Base-by-base conservation (phyloP, 495 filamentous ascomycete species). In the Tricharina praecox region DNA sequence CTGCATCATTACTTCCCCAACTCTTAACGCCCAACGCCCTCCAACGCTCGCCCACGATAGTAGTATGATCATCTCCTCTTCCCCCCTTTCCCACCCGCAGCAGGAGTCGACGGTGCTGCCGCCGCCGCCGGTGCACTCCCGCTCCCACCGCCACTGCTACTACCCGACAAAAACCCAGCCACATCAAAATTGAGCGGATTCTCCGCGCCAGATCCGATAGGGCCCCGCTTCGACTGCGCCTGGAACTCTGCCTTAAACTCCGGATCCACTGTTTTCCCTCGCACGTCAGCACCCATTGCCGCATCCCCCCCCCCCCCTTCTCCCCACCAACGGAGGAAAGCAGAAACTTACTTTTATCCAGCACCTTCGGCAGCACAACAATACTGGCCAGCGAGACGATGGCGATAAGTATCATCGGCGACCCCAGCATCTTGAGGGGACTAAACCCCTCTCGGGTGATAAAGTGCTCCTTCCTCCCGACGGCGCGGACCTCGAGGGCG, bases 231-330 rank as follows among this genome's bases (percentile, higher is more conserved):
- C 53, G 87, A 85, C 48, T 84, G 78, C 60, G 85, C 79, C 60
- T 94, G 85, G 62, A 88, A 92, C 65, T 97, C 92, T 53, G 79
- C 82, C 48, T 77, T 75, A 68, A 82, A 82, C 64, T 97, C 90
- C 15, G 84, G 84, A 59, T 96, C 90, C 88, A 97, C 87, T 95
- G 55, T 40, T 23, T 16, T 19, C 21, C n/a, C n/a, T n/a, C n/a
- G n/a, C n/a, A 46, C 20, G 26, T 41, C 33, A 52, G 32, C 23
- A 30, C 9, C 20, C 26, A 20, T 18, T 8, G 37, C 3, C 24
- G 20, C 34, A 15, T 2, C 18, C 26, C n/a, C n/a, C n/a, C n/a
- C n/a, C n/a, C n/a, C n/a, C n/a, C n/a, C n/a, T n/a, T n/a, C n/a
- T n/a, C n/a, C n/a, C n/a, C n/a, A n/a, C n/a, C n/a, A n/a, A n/a